Conservation (phyloP, 2,329 filamentous ascomycete genomes). For the Helicocarpus griseus region DNA sequence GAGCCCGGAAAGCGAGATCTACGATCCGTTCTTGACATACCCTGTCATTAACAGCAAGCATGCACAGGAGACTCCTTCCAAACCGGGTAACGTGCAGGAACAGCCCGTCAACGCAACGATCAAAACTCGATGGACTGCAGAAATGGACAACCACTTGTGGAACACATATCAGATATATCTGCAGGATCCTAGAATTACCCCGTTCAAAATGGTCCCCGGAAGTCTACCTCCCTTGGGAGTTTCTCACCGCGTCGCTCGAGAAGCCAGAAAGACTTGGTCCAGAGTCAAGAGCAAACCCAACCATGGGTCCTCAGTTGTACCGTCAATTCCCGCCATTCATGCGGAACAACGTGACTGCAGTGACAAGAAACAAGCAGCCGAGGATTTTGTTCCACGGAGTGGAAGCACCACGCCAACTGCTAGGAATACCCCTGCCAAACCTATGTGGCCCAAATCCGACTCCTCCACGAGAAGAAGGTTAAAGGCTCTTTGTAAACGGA, state of each 20-base stretch:
- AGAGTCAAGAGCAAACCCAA: conserved; percentile 29
- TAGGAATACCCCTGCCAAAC: conserved; percentile 20
- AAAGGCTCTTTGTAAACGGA: conserved; percentile 50
- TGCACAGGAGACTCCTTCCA: conserved; percentile 29
- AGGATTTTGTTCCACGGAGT: conserved; percentile 22
- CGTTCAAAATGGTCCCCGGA: conserved; percentile 57
- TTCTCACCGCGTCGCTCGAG: conserved; percentile 52
- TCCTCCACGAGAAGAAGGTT: conserved; percentile 49
- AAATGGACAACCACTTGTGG: conserved; percentile 59
- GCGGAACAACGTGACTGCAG: conserved; percentile 5
- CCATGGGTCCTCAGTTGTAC: background rate
- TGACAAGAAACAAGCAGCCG: conserved; percentile 3
- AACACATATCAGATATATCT: conserved; percentile 56
- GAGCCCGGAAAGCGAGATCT: conserved; percentile 49
- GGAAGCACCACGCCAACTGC: conserved; percentile 41
- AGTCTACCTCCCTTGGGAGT: conserved; percentile 55
- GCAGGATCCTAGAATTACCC: conserved; percentile 56
- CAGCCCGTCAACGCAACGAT: conserved; percentile 18
- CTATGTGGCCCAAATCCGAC: conserved; percentile 48
- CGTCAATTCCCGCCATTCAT: background rate
- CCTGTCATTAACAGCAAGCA: conserved; percentile 29
- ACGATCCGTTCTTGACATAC: conserved; percentile 45
- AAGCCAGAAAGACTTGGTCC: conserved; percentile 53
- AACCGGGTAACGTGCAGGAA: conserved; percentile 20
- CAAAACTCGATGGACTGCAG: conserved; percentile 43